These are phyloP conservation scores for Lycium ferocissimum DNA, from an alignment of 257 asterid genomes.

Conservation along the genomic window DNA sequence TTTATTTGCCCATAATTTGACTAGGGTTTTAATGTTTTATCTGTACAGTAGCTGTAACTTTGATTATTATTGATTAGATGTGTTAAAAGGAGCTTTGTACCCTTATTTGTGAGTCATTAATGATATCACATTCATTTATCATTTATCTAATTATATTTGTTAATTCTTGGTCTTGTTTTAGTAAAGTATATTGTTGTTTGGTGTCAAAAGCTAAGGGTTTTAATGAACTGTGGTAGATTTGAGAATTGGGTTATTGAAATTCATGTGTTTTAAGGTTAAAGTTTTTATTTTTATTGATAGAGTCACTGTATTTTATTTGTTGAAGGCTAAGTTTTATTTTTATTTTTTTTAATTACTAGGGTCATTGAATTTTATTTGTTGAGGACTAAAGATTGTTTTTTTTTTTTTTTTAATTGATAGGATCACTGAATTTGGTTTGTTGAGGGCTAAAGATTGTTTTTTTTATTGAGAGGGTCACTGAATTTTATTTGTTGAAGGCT, in stretches of 20 bases:
- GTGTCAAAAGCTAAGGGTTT: neutral
- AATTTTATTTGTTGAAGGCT: too few species aligned
- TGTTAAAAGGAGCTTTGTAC: neutral
- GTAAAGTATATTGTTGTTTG: neutral
- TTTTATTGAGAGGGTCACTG: too few species aligned
- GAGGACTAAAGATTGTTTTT: too few species aligned
- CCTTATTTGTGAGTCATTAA: neutral
- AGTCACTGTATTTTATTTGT: neutral
- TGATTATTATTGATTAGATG: neutral
- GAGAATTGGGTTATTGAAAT: neutral
- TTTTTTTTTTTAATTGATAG: too few species aligned
- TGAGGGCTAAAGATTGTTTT: too few species aligned
- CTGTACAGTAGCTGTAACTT: slow-evolving; percentile 5
- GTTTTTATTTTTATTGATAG: neutral
- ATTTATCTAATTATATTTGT: neutral
- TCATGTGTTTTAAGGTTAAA: neutral
- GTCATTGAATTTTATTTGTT: too few species aligned
- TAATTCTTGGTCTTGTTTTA: neutral
- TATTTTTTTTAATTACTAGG: too few species aligned
- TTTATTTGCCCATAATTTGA: neutral
- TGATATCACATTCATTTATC: neutral
- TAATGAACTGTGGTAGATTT: neutral
- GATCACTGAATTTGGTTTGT: too few species aligned
- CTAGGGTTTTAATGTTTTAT: slow-evolving; percentile 18
- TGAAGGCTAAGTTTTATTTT: neutral